phyloP scores from a whole-genome alignment of 1,139 yeast genomes.

The Taphrina deformans region DNA sequence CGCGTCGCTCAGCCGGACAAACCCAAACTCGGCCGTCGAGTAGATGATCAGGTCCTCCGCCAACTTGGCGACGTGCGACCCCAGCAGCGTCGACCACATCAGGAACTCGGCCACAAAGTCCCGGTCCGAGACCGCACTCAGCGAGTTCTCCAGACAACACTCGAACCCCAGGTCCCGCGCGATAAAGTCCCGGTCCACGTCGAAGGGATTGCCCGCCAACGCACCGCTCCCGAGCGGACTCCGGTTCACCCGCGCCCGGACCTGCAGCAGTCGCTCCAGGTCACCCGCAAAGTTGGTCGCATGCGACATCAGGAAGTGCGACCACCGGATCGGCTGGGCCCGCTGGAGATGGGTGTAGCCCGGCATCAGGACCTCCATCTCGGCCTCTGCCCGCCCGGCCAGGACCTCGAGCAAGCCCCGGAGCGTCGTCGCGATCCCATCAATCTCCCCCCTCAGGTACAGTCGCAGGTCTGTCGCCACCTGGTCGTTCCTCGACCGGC shows the following conservation, averaged over 20 bases:
- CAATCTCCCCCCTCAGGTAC: conserved; percentile 77
- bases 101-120: conserved; percentile 96
- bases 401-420: conserved; percentile 54
- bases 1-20: conserved; percentile 89
- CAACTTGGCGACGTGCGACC: conserved; percentile 92
- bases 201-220: conserved; percentile 97
- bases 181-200: conserved; percentile 87
- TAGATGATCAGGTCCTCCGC: conserved; percentile 93
- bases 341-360: conserved; percentile 98
- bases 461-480: conserved; percentile 98
- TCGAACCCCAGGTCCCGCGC: conserved; percentile 76
- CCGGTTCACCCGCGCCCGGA: conserved; percentile 76
- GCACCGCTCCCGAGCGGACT: conserved; percentile 98
- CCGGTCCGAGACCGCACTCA: conserved; percentile 94
- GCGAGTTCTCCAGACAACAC: conserved; percentile 88
- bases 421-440: conserved; percentile 59
- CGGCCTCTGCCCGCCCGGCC: conserved; percentile 72
- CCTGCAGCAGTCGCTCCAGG: conserved; percentile 75
- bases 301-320: conserved; percentile 93
- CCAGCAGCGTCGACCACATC: conserved; percentile 94
- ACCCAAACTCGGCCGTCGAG: conserved; percentile 96
- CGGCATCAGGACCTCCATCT: conserved; percentile 92
- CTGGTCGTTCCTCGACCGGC: conserved; percentile 97
- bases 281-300: conserved; percentile 94
- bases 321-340: conserved; percentile 99